Evolutionary conservation across 441 rosid genomes (phyloP), one percentile per base, ranked within the genome.

Genomic region (Adansonia gregorii): DNA sequence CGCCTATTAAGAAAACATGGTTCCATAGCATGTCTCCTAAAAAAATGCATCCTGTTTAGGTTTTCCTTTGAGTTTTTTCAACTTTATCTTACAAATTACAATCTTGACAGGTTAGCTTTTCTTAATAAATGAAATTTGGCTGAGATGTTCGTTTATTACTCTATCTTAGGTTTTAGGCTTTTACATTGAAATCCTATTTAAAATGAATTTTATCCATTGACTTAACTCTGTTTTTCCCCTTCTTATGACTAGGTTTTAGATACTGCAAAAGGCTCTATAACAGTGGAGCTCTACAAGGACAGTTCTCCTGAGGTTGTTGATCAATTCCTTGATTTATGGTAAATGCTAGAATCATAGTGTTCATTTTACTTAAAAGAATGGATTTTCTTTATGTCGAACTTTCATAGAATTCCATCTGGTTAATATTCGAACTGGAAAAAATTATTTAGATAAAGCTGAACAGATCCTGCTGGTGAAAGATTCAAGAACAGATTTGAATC

Each of bases 231-330:
- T 39, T 74, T 63, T n/a, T 9, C 74, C 71, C n/a, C 63, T 64
- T 65, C 68, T 69, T 75, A 12, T 79, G 39, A 49, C 49, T 84
- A 92, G 94, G 76, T 88, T 86, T 78, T 94, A 39, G 88, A 88
- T 35, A 94, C 97, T 46, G 87, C 87, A 9, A 94, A 91, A 83
- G 98, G 98, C 67, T 76, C 80, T 10, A 79, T 94, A 49, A 85
- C 89, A 9, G 93, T 94, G 83, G 92, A 94, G 79, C 86, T 94
- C 22, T 92, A 83, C 88, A 92, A 90, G 85, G 92, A 90, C 83
- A 74, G 82, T 76, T 86, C 93, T 71, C 89, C 90, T 51, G 89
- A 76, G 76, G 88, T 90, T 72, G 93, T 94, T 80, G 93, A 91
- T 66, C 87, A 91, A 75, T 94, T 91, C 83, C 80, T 89, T 80